Conservation (phyloP, 495 filamentous ascomycete genomes). For the Trichocladium antarcticum region DNA sequence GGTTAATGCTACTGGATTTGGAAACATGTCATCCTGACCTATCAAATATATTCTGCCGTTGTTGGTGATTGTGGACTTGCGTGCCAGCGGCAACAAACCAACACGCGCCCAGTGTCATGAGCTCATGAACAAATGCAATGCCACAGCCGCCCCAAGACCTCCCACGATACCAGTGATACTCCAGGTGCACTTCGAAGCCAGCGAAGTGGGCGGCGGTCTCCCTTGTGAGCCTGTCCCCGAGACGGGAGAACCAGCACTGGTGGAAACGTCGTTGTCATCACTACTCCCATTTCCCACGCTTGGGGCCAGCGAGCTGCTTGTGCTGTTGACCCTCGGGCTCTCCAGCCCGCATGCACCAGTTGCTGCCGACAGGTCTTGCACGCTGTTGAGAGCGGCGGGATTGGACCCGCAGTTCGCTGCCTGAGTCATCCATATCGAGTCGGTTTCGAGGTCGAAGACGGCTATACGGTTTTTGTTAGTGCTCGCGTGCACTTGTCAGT, state of each 20-base stretch:
- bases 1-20: too few relatives aligned
- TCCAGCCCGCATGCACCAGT: constrained; percentile 16
- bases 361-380: constrained; percentile 12
- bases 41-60: too few relatives aligned
- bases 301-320: constrained; percentile 3
- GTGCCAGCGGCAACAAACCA: too few relatives aligned
- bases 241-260: neutral
- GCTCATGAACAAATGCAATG: neutral
- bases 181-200: neutral
- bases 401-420: constrained; percentile 37
- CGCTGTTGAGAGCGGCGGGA: constrained; percentile 23
- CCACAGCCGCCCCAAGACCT: neutral
- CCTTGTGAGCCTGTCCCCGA: neutral
- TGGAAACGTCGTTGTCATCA: neutral
- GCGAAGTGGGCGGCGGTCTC: neutral
- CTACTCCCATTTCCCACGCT: neutral
- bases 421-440: constrained; percentile 36
- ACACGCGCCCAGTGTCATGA: too few relatives aligned
- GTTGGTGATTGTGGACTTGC: too few relatives aligned
- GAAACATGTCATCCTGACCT: too few relatives aligned
- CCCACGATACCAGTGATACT: neutral
- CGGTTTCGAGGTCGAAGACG: constrained; percentile 38
- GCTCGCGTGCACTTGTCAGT: neutral
- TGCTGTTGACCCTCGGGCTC: neutral
- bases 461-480: constrained; percentile 17